Evolutionary conservation across 495 filamentous ascomycete species (phyloP), one percentile per base, ranked within the genome.

Genomic region (Bacidia gigantensis): DNA sequence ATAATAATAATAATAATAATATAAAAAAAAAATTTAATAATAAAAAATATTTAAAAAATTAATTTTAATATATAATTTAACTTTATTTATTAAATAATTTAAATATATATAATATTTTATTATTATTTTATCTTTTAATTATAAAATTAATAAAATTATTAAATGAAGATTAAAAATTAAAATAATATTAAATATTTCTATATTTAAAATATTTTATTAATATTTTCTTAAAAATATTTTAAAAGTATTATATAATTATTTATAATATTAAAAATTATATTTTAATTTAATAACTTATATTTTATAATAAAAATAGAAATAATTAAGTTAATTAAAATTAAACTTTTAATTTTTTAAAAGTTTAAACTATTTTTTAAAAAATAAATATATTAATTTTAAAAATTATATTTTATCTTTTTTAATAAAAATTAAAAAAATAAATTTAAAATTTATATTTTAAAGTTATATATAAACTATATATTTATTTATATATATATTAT

Each of bases 221-320:
- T 14, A 7, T 7, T 35, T 35, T 35, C 5, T 35, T 7, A 35
- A 35, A 7, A 35, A 44, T 44, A 44, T 44, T 9, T 44, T 17
- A 17, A 44, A 17, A 44, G 20, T 9, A 9, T 9, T 9, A 18
- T 44, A 9, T 44, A 17, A 44, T 18, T 17, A 9, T 5, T 39
- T n/a, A n/a, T n/a, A 17, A 40, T 7, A 40, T 18, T 3, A 5
- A 51, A 41, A 35, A 11, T 40, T 10, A 18, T 40, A 51, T n/a
- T n/a, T n/a, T 32, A 41, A 3, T 17, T 51, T 45, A n/a, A n/a
- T n/a, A n/a, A n/a, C n/a, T n/a, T n/a, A 51, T 40, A 40, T 41
- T n/a, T 18, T 40, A 40, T 42, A 22, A 18, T 40, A 51, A 41
- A 45, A 40, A 40, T n/a, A n/a, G n/a, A n/a, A n/a, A n/a, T n/a